Evolutionary conservation across 108 stramenopile genomes (phyloP).

Genomic region (Stephanodiscus triporus): DNA sequence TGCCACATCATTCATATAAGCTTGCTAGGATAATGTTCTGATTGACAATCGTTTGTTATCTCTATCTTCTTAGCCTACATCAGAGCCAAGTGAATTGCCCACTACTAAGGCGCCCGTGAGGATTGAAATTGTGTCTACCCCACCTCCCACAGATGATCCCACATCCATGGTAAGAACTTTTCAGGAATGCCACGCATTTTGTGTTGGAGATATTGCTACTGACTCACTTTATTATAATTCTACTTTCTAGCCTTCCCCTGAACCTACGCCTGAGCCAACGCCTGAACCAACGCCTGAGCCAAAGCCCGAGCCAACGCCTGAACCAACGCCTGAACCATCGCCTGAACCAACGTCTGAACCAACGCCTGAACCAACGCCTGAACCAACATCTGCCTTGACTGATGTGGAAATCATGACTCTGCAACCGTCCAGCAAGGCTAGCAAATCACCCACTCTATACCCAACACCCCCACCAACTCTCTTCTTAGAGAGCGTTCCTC

Average conservation of each 20-base stretch:
- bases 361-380: background rate
- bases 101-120: too few species aligned
- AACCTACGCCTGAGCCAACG: background rate
- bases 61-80: background rate
- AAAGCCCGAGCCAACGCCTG: conserved; percentile 9
- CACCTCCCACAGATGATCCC: background rate
- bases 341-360: conserved; percentile 10
- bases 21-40: background rate
- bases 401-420: background rate
- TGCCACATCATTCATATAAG: background rate
- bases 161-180: background rate
- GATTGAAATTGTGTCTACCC: background rate
- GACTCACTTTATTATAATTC: background rate
- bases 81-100: background rate
- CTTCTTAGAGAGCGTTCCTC: too few species aligned
- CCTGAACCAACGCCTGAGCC: background rate
- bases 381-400: background rate
- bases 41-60: background rate
- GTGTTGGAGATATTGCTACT: background rate
- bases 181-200: background rate
- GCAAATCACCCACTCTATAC: too few species aligned
- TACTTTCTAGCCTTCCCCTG: background rate
- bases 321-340: conserved; percentile 7
- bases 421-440: background rate
- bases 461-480: background rate